Evolutionary conservation across 2,329 filamentous ascomycete genomes (phyloP).

Genomic region (Didymella pomorum): DNA sequence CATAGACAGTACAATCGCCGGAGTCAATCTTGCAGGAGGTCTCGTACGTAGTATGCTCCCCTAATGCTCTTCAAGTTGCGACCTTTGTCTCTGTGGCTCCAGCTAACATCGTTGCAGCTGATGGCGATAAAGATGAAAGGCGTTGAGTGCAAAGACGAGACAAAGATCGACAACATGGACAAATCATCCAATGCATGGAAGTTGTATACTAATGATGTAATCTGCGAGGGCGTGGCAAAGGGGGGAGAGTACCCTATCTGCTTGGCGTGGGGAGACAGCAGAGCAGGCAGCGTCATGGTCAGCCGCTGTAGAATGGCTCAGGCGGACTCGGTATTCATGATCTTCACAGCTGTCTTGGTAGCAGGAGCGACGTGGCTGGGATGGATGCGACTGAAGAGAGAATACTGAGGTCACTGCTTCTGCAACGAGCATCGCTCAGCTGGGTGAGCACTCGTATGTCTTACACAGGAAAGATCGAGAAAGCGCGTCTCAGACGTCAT

Average conservation of each 20-base stretch:
- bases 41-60: constrained; percentile 23
- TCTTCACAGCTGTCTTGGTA: constrained; percentile 29
- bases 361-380: constrained; percentile 3
- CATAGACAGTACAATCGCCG: constrained; percentile 24
- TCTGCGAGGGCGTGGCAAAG: constrained; percentile 25
- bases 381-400: constrained; percentile 2
- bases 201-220: constrained; percentile 4
- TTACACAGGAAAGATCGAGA: too few relatives aligned
- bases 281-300: neutral
- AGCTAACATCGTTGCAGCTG: constrained; percentile 19
- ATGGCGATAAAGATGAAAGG: constrained; percentile 31
- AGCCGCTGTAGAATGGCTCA: constrained; percentile 31
- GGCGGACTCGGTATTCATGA: constrained; percentile 41
- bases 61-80: neutral
- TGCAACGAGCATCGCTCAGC: neutral
- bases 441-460: neutral
- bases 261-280: too few relatives aligned
- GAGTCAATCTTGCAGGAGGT: constrained; percentile 29
- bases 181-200: too few relatives aligned
- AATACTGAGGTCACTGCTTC: neutral
- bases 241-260: too few relatives aligned
- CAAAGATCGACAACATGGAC: too few relatives aligned
- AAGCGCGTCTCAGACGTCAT: neutral
- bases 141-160: constrained; percentile 16
- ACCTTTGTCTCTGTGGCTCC: too few relatives aligned